Evolutionary conservation across 306 rosid genomes (phyloP), one percentile per base, ranked within the genome.

Genomic region (Glycine soja): DNA sequence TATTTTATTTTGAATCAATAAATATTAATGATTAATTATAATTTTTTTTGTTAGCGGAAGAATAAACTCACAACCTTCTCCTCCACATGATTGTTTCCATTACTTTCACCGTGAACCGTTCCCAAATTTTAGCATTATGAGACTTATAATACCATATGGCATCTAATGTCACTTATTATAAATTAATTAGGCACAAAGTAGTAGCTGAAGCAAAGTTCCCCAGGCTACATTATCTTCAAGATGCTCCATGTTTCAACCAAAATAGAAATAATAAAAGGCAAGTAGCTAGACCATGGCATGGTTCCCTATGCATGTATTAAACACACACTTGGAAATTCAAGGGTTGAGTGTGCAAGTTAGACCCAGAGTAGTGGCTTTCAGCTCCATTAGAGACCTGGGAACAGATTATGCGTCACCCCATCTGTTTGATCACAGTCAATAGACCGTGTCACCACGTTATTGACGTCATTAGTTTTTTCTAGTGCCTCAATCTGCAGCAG

Each of bases 401-500:
- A 7, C 34, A 76, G 34, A 46, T 45, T 45, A 8, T 47, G n/a
- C 0, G 30, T 16, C 11, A n/a, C 13, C 62, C 61, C 16, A 30
- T 24, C 52, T 16, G 13, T 46, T 50, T 48, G 11, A 61, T 46
- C 34, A 0, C 7, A 7, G 15, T 59, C 47, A 46, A 42, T 4
- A 7, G 45, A 43, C 1, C 0, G 61, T 62, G 43, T 47, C 45
- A 46, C 11, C 48, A 4, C 70, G 11, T 62, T 62, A 5, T 61
- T 6, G 16, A 16, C 13, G 5, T 64, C 62, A 15, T 64, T 34
- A 30, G 50, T 48, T 14, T 63, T 32, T 48, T 36, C 6, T 5
- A 47, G 0, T 24, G 15, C 51, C 24, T n/a, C 80, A 46, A 76
- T 59, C 71, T 76, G 63, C 62, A 62, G 14, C 38, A 63, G 51